These are phyloP conservation scores for Urtica urens DNA, from an alignment of 306 rosid species.

Conservation along the genomic window DNA sequence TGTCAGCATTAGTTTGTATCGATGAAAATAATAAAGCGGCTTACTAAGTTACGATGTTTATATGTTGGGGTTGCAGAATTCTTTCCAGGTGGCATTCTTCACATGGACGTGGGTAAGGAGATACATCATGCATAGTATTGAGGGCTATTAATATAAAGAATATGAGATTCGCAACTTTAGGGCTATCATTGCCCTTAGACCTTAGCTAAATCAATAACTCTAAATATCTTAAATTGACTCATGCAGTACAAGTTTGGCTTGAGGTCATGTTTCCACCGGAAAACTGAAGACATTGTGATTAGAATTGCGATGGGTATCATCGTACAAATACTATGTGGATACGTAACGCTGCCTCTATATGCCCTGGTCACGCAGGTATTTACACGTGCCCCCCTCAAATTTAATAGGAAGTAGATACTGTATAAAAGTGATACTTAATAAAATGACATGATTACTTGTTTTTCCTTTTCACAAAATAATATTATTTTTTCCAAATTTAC, in stretches of 20 bases:
- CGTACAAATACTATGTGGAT: slow-evolving; percentile 44
- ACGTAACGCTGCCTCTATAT: slow-evolving; percentile 54
- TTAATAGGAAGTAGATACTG: too few relatives aligned
- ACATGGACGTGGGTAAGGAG: slow-evolving; percentile 55
- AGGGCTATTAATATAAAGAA: too few relatives aligned
- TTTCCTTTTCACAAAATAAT: too few relatives aligned
- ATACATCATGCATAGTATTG: too few relatives aligned
- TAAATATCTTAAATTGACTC: not conserved
- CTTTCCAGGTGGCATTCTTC: slow-evolving; percentile 54
- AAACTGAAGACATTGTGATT: slow-evolving; percentile 30
- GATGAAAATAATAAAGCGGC: too few relatives aligned
- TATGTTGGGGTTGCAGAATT: slow-evolving; percentile 33
- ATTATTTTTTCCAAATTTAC: too few relatives aligned
- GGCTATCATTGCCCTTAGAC: too few relatives aligned
- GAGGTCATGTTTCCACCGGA: slow-evolving; percentile 47
- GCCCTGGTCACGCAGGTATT: slow-evolving; percentile 56
- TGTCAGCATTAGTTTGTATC: too few relatives aligned
- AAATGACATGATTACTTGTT: too few relatives aligned
- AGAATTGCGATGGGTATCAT: slow-evolving; percentile 28
- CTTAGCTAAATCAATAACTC: too few relatives aligned
- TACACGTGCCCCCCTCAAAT: too few relatives aligned
- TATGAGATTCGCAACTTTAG: not conserved
- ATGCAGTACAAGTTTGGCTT: slow-evolving; percentile 38
- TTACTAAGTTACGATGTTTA: not conserved
- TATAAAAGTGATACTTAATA: too few relatives aligned